Percentiles rank a stretch among this genome's conserved stretches.
These are phyloP conservation scores for Penicillium sp. DNA, from an alignment of 2,329 filamentous ascomycete genomes.

Conservation along the genomic window DNA sequence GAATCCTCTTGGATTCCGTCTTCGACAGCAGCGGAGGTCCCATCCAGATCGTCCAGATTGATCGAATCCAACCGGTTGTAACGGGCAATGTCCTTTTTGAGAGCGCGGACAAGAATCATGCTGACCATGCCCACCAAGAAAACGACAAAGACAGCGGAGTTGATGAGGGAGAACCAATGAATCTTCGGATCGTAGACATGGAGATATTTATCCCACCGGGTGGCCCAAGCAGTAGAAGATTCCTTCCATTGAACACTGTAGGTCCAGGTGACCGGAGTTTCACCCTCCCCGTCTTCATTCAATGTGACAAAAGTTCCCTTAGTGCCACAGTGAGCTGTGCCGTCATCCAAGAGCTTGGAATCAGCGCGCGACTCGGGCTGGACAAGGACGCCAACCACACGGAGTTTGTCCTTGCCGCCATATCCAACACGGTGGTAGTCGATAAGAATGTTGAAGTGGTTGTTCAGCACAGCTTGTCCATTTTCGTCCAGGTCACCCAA, in stretches of 20 bases:
- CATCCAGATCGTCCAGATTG: slow-evolving; percentile 83
- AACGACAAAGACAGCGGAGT: slow-evolving; percentile 90
- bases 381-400: slow-evolving; percentile 90
- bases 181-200: slow-evolving; percentile 98
- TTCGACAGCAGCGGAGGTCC: slow-evolving; percentile 70
- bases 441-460: slow-evolving; percentile 91
- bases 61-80: slow-evolving; percentile 95
- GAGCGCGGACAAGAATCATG: slow-evolving; percentile 83
- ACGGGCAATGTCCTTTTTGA: slow-evolving; percentile 92
- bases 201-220: slow-evolving; percentile 97
- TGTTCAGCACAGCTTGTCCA: slow-evolving; percentile 69
- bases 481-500: slow-evolving; percentile 62
- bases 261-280: slow-evolving; percentile 75
- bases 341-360: slow-evolving; percentile 50
- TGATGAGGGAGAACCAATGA: slow-evolving; percentile 98
- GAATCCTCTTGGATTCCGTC: slow-evolving; percentile 97
- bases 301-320: slow-evolving; percentile 62
- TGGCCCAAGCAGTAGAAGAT: slow-evolving; percentile 87
- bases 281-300: slow-evolving; percentile 58
- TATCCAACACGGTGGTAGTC: slow-evolving; percentile 81
- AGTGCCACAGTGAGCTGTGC: slow-evolving; percentile 64
- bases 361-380: slow-evolving; percentile 73
- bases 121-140: slow-evolving; percentile 88
- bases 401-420: slow-evolving; percentile 61
- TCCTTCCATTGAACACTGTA: slow-evolving; percentile 90